These are phyloP conservation scores for Gnomoniopsis sp. DNA, from an alignment of 2,329 filamentous ascomycete genomes.

Conservation along the genomic window DNA sequence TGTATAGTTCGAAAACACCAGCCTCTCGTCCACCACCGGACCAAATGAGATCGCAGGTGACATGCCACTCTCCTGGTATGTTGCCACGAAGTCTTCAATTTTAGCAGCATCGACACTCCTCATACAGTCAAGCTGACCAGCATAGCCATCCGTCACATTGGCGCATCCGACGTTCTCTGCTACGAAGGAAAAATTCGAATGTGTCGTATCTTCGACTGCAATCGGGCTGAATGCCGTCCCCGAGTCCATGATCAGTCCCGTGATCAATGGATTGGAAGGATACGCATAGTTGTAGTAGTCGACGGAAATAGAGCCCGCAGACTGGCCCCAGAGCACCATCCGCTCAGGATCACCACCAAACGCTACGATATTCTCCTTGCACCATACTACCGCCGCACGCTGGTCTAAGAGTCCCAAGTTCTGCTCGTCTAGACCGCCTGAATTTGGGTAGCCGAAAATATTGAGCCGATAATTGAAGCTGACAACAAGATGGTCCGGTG, in stretches of 20 bases:
- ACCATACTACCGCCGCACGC: slow-evolving; percentile 49
- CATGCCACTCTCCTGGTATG: slow-evolving; percentile 24
- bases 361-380: slow-evolving; percentile 42
- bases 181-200: slow-evolving; percentile 37
- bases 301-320: slow-evolving; percentile 37
- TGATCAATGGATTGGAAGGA: slow-evolving; percentile 38
- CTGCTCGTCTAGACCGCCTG: slow-evolving; percentile 25
- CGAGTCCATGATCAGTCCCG: slow-evolving; percentile 37
- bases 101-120: slow-evolving; percentile 28
- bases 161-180: slow-evolving; percentile 34
- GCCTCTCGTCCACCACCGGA: slow-evolving; percentile 28
- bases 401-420: slow-evolving; percentile 54
- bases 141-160: slow-evolving; percentile 26
- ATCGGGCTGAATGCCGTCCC: slow-evolving; percentile 32
- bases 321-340: slow-evolving; percentile 47
- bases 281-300: slow-evolving; percentile 40
- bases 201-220: slow-evolving; percentile 31
- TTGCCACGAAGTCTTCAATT: slow-evolving; percentile 30
- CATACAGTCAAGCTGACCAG: slow-evolving; percentile 35
- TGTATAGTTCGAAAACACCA: slow-evolving; percentile 32
- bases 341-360: slow-evolving; percentile 48
- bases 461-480: slow-evolving; percentile 29
- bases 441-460: slow-evolving; percentile 30
- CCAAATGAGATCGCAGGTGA: slow-evolving; percentile 28
- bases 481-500: slow-evolving; percentile 27